These are phyloP conservation scores for Sporothrix pallida DNA, from an alignment of 2,329 filamentous ascomycete genomes.

Conservation along the genomic window DNA sequence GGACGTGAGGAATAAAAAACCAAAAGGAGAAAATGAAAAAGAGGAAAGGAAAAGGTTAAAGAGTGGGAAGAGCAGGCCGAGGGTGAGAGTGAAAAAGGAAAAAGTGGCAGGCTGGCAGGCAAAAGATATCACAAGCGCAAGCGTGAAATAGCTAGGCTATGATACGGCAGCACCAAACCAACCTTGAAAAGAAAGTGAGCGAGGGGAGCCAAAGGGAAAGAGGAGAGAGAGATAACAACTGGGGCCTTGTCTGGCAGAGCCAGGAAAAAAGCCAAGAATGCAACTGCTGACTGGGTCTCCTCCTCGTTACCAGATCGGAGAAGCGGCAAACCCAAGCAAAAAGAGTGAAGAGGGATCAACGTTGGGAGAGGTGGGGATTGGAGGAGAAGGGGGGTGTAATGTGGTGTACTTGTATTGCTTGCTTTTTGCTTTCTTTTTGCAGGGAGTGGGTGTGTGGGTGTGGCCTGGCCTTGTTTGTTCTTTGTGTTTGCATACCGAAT, in stretches of 20 bases:
- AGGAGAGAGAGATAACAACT: slow-evolving; percentile 18
- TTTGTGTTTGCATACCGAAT: background rate
- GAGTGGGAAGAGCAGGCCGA: background rate
- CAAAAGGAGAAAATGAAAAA: background rate
- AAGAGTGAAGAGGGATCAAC: slow-evolving; percentile 8
- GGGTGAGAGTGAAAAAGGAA: background rate
- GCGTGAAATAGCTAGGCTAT: slow-evolving; percentile 23
- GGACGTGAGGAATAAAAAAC: background rate
- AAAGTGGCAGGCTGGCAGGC: background rate
- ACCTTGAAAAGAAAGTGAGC: background rate
- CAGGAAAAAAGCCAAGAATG: slow-evolving; percentile 1
- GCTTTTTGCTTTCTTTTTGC: background rate
- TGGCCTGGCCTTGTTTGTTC: slow-evolving; percentile 11
- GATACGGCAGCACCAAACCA: background rate
- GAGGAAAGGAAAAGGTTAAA: background rate
- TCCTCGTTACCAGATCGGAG: no score
- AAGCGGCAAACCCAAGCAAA: background rate
- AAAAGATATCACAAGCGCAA: slow-evolving; percentile 26
- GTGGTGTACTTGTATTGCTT: no score
- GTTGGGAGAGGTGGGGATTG: slow-evolving; percentile 16
- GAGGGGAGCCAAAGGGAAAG: background rate
- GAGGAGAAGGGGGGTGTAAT: background rate
- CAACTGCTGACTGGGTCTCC: slow-evolving; percentile 1
- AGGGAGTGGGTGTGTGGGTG: background rate
- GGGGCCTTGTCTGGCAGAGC: background rate